Conservation (phyloP, 2,329 filamentous ascomycete genomes). For the Phyllosticta citrichinensis region DNA sequence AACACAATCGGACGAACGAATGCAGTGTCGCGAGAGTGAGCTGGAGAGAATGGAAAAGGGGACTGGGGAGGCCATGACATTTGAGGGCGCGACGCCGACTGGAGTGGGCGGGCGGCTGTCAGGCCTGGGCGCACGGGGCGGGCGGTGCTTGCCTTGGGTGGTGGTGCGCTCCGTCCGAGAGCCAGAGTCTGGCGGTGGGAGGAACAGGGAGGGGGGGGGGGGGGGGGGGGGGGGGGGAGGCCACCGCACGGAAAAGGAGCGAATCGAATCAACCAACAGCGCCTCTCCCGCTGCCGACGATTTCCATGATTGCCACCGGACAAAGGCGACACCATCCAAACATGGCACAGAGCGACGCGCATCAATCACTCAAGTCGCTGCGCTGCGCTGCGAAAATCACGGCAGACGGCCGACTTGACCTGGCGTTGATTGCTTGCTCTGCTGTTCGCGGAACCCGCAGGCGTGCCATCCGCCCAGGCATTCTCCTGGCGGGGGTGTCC, state of each 20-base stretch:
- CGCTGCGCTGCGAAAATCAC: neutral
- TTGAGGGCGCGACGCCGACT: slow-evolving; percentile 3
- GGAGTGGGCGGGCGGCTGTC: slow-evolving; percentile 9
- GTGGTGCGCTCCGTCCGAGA: neutral
- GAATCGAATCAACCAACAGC: neutral
- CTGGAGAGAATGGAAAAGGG: slow-evolving; percentile 5
- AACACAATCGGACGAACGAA: slow-evolving; percentile 10
- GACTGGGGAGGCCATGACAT: slow-evolving; percentile 11
- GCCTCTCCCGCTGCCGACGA: neutral
- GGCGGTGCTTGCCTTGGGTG: slow-evolving; percentile 1
- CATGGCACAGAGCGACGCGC: too few species aligned
- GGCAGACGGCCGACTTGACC: neutral
- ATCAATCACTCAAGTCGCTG: too few species aligned
- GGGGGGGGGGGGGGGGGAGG: neutral
- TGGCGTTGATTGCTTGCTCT: too few species aligned
- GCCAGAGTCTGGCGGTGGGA: neutral
- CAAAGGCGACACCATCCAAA: too few species aligned
- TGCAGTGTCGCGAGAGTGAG: slow-evolving; percentile 2
- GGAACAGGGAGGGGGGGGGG: neutral
- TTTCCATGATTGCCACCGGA: too few species aligned
- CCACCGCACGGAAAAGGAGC: neutral
- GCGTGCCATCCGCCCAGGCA: neutral
- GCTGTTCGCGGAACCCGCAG: neutral
- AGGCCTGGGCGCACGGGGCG: slow-evolving; percentile 9
- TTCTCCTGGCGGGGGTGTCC: neutral